Evolutionary conservation across 2,329 filamentous ascomycete genomes (phyloP).

Genomic region (Colletotrichum coccodes): DNA sequence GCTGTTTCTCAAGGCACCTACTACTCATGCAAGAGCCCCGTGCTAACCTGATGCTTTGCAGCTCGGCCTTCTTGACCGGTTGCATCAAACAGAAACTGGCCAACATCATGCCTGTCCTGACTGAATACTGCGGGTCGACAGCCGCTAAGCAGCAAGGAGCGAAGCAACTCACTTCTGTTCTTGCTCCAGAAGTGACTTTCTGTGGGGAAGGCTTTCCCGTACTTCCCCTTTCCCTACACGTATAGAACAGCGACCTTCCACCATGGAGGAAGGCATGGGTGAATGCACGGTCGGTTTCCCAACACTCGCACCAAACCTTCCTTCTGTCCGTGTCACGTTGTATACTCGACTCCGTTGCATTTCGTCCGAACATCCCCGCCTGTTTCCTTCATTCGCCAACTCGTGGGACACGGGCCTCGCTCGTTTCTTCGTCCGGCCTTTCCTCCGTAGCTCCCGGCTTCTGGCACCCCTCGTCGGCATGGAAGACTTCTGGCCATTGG

Average conservation of each 20-base stretch:
- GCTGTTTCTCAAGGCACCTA: background rate
- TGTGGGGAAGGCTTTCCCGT: background rate
- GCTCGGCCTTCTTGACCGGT: background rate
- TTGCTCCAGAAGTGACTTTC: background rate
- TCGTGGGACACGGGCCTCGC: background rate
- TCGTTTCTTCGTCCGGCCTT: constrained; percentile 8
- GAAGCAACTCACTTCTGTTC: background rate
- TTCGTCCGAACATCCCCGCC: background rate
- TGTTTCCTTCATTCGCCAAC: background rate
- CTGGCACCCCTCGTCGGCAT: constrained; percentile 17
- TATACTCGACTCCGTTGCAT: background rate
- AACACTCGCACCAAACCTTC: too few relatives aligned
- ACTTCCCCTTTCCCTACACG: too few relatives aligned
- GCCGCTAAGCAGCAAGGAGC: background rate
- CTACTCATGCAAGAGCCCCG: background rate
- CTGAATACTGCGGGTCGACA: background rate
- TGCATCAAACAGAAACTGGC: background rate
- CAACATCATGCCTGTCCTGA: background rate
- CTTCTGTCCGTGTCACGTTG: too few relatives aligned
- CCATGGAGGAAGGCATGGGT: too few relatives aligned
- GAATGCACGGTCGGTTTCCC: too few relatives aligned
- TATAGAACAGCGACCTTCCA: too few relatives aligned
- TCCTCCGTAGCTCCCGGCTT: constrained; percentile 3
- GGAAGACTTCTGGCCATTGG: constrained; percentile 29
- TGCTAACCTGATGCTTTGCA: background rate